phyloP scores from a whole-genome alignment of 2,329 filamentous ascomycete species.

The Parascedosporium putredinis region DNA sequence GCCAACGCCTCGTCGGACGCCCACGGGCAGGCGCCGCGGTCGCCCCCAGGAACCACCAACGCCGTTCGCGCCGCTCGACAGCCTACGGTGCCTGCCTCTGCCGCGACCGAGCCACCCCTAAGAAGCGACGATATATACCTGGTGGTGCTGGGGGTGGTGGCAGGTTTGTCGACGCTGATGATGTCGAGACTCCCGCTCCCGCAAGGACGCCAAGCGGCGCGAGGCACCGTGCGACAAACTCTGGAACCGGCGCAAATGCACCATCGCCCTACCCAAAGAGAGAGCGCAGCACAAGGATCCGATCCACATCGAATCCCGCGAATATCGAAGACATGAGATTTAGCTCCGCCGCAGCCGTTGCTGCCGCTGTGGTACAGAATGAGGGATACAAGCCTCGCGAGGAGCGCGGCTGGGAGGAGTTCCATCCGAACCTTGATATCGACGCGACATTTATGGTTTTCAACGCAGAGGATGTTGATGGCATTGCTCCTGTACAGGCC shows the following conservation, averaged over 20 bases:
- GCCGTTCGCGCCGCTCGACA: slow-evolving; percentile 29
- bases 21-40: slow-evolving; percentile 35
- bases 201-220: slow-evolving; percentile 10
- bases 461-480: slow-evolving; percentile 72
- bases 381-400: slow-evolving; percentile 97
- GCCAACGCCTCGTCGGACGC: slow-evolving; percentile 7
- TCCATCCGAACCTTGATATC: slow-evolving; percentile 90
- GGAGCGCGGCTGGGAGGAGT: slow-evolving; percentile 95
- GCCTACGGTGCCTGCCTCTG: slow-evolving; percentile 20
- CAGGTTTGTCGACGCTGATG: slow-evolving; percentile 67
- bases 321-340: slow-evolving; percentile 57
- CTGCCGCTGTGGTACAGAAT: slow-evolving; percentile 77
- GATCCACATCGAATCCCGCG: slow-evolving; percentile 40
- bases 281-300: slow-evolving; percentile 43
- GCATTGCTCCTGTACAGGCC: slow-evolving; percentile 22
- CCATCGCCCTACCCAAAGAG: slow-evolving; percentile 3
- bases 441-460: slow-evolving; percentile 71
- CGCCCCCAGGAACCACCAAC: slow-evolving; percentile 32
- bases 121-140: slow-evolving; percentile 70
- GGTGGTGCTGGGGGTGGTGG: slow-evolving; percentile 81
- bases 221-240: slow-evolving; percentile 20
- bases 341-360: slow-evolving; percentile 79
- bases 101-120: slow-evolving; percentile 52
- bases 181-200: slow-evolving; percentile 44
- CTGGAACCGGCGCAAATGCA: neutral